Conservation (phyloP, 2,329 filamentous ascomycete genomes). For the Penicillium sp. region DNA sequence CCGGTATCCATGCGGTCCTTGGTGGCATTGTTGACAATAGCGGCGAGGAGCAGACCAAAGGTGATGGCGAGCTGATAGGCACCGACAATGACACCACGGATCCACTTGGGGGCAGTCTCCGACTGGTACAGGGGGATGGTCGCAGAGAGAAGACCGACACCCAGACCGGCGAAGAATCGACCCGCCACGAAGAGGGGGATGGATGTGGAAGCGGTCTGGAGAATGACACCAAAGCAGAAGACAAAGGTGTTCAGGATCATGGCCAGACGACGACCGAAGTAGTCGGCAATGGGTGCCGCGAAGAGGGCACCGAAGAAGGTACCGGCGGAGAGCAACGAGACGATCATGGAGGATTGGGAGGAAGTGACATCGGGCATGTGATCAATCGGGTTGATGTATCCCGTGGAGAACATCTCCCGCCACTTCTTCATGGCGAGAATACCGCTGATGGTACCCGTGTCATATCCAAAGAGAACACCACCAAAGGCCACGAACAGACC, state of each 20-base stretch:
- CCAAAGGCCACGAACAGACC: constrained; percentile 55
- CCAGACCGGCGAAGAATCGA: constrained; percentile 45
- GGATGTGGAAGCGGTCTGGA: constrained; percentile 29
- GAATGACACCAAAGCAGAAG: constrained; percentile 31
- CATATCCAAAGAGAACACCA: constrained; percentile 54
- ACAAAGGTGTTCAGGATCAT: constrained; percentile 33
- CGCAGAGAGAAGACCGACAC: constrained; percentile 72
- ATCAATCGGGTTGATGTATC: constrained; percentile 31
- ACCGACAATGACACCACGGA: constrained; percentile 68
- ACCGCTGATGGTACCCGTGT: constrained; percentile 51
- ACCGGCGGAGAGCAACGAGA: constrained; percentile 53
- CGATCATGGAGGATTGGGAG: constrained; percentile 40
- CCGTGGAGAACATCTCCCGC: constrained; percentile 30
- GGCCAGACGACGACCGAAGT: constrained; percentile 36
- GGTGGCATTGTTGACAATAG: constrained; percentile 66
- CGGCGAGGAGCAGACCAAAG: constrained; percentile 66
- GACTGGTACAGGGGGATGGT: constrained; percentile 70
- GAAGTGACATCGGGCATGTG: constrained; percentile 44
- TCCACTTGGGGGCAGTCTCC: constrained; percentile 65
- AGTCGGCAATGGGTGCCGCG: constrained; percentile 34
- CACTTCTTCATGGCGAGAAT: constrained; percentile 47
- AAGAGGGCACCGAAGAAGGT: constrained; percentile 58
- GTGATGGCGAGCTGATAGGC: constrained; percentile 79
- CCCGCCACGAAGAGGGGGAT: constrained; percentile 43
- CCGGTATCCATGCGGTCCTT: constrained; percentile 56